phyloP scores from a whole-genome alignment of 495 filamentous ascomycete genomes.

The Tuber microsphaerosporum region DNA sequence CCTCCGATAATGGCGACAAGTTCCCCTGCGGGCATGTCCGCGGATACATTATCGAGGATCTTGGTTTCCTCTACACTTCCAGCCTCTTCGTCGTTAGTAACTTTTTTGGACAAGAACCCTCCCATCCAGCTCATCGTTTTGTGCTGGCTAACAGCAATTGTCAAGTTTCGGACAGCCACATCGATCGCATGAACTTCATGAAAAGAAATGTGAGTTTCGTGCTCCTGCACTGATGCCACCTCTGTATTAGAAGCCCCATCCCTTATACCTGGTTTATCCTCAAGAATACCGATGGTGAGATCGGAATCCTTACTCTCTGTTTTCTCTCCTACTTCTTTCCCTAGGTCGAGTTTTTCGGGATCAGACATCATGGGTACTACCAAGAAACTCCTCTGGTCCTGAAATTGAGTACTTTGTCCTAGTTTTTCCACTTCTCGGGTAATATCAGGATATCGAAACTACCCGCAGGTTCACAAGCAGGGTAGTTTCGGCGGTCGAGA shows the following conservation, averaged over 20 bases:
- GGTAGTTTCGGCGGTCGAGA: background rate
- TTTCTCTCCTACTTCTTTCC: background rate
- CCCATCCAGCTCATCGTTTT: constrained; percentile 43
- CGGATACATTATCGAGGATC: constrained; percentile 53
- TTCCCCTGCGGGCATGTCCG: constrained; percentile 54
- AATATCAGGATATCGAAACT: background rate
- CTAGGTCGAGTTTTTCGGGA: background rate
- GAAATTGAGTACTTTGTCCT: background rate
- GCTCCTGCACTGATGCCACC: background rate
- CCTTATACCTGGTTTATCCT: background rate
- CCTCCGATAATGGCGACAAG: constrained; percentile 67
- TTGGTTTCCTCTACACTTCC: constrained; percentile 33
- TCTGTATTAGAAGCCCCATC: background rate
- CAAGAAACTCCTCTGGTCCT: background rate
- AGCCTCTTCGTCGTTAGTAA: constrained; percentile 27
- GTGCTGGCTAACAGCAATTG: constrained; percentile 48
- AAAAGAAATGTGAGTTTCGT: constrained; percentile 49
- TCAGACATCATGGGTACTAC: background rate
- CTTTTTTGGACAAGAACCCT: constrained; percentile 22
- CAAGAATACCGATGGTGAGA: background rate
- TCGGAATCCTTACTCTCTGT: background rate
- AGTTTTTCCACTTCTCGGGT: background rate
- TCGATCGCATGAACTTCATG: constrained; percentile 56
- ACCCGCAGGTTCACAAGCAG: background rate
- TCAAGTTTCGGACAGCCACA: constrained; percentile 51